These are phyloP conservation scores for Curvularia lunata DNA, from an alignment of 2,329 filamentous ascomycete genomes.

Conservation along the genomic window DNA sequence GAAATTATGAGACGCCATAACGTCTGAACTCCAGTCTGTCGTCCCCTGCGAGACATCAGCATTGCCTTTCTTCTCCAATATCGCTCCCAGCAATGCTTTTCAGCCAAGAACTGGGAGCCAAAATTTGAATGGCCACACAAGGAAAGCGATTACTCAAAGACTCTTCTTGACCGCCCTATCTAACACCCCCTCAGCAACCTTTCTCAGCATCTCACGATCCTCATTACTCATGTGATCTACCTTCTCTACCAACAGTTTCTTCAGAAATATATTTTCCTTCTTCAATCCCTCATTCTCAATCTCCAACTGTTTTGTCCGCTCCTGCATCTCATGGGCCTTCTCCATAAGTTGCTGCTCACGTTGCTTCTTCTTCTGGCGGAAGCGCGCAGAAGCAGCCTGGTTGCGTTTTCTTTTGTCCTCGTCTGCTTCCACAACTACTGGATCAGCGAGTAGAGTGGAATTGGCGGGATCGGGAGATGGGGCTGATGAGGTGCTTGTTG, in stretches of 20 bases:
- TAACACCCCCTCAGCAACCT: constrained; percentile 31
- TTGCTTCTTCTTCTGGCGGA: constrained; percentile 96
- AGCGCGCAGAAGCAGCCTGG: constrained; percentile 85
- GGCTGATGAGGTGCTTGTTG: constrained; percentile 36
- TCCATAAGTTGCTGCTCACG: constrained; percentile 76
- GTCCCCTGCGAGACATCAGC: neutral
- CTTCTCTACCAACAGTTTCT: constrained; percentile 46
- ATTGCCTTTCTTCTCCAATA: neutral
- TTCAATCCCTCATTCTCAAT: constrained; percentile 47
- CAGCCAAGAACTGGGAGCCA: neutral
- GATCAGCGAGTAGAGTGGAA: constrained; percentile 27
- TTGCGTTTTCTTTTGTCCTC: constrained; percentile 91
- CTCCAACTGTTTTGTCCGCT: constrained; percentile 77
- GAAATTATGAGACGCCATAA: neutral
- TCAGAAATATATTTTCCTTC: constrained; percentile 53
- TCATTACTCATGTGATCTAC: constrained; percentile 50
- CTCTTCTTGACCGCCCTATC: constrained; percentile 8
- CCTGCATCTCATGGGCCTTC: constrained; percentile 70
- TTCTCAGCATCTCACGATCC: constrained; percentile 38
- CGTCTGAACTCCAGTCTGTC: neutral
- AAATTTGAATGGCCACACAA: neutral
- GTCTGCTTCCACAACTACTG: constrained; percentile 63
- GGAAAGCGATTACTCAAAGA: neutral
- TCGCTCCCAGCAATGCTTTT: neutral
- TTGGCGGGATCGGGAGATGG: constrained; percentile 31